Base-by-base conservation (phyloP, 2,329 filamentous ascomycete species). In the Clarireedia paspali region DNA sequence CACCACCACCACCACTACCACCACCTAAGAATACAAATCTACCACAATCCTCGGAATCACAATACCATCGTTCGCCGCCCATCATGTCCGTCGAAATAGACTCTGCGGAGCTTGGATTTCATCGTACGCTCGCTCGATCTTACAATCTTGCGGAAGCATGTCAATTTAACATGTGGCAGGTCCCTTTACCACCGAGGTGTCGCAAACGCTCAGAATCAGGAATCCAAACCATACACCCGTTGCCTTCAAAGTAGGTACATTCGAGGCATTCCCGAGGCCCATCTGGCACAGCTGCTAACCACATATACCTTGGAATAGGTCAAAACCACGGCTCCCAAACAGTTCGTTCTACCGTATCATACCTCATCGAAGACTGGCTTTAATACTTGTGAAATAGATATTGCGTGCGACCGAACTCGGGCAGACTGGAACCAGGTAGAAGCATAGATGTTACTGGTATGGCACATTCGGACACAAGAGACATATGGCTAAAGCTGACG, bases 241-340 rank as follows among this genome's bases (percentile, higher is more conserved):
- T 62, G 84, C 83, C 40, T 88, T 88, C 76, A 88, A 88, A 81
- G 83, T 86, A 77, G 60, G 75, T 42, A 10, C 15, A 17, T 20
- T 20, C 20, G 57, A 36, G 30, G 46, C 59, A 46, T 56, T 39
- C 15, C 10, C 9, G 24, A 2, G 4, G 26, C 62, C 65, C 50
- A 67, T 63, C 23, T 30, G 12, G 14, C n/a, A 38, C 30, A 38
- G 15, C 9, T 56, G 9, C 53, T 52, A 27, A 50, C 20, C 6
- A 20, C 23, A 1, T 34, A 20, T 50, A 7, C 14, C 12, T 40
- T 50, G 39, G 36, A 62, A 44, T 66, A 96, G 91, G 94, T 99
- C 74, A 99, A 99, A 84, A 99, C 94, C 49, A 99, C 94, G 61
- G 94, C 94, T 50, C 94, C 94, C 36, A 97, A 97, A 77, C 94